A percentile compares a stretch with the other conserved stretches of the same genome.
Evolutionary conservation across 495 filamentous ascomycete genomes (phyloP).

Genomic region (Aspergillus incahuasiensis): DNA sequence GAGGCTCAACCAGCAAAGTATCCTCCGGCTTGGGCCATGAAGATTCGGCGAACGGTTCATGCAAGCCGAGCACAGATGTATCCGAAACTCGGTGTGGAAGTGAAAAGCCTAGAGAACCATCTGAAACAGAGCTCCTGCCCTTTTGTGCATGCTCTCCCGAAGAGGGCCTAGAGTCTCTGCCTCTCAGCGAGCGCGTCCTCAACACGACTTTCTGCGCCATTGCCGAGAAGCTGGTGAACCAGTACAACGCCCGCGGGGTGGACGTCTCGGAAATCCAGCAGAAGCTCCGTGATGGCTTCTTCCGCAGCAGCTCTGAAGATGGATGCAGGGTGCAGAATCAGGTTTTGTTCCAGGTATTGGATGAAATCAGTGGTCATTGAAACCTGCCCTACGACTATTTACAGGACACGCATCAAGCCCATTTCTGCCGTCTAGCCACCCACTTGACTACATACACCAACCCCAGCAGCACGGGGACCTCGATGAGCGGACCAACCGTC

Average conservation of each 20-base stretch:
- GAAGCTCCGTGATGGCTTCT: conserved; percentile 36
- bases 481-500: conserved; percentile 86
- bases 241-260: conserved; percentile 37
- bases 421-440: conserved; percentile 35
- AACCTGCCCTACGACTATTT: not conserved
- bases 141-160: conserved; percentile 28
- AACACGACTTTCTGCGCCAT: conserved; percentile 42
- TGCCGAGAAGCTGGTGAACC: conserved; percentile 35
- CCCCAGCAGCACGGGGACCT: conserved; percentile 79
- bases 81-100: not conserved
- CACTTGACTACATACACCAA: conserved; percentile 75
- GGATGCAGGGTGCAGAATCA: conserved; percentile 43
- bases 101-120: not conserved
- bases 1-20: not conserved
- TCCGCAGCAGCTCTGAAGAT: conserved; percentile 26
- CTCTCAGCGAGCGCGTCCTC: conserved; percentile 26
- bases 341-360: conserved; percentile 39
- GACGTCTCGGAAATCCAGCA: conserved; percentile 33
- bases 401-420: conserved; percentile 10
- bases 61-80: not conserved
- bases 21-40: not conserved
- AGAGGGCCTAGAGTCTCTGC: conserved; percentile 11
- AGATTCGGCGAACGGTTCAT: not conserved
- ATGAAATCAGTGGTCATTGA: conserved; percentile 38
- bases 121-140: conserved; percentile 17